phyloP scores from a whole-genome alignment of 2,329 filamentous ascomycete genomes.

The Botrytis galanthina region DNA sequence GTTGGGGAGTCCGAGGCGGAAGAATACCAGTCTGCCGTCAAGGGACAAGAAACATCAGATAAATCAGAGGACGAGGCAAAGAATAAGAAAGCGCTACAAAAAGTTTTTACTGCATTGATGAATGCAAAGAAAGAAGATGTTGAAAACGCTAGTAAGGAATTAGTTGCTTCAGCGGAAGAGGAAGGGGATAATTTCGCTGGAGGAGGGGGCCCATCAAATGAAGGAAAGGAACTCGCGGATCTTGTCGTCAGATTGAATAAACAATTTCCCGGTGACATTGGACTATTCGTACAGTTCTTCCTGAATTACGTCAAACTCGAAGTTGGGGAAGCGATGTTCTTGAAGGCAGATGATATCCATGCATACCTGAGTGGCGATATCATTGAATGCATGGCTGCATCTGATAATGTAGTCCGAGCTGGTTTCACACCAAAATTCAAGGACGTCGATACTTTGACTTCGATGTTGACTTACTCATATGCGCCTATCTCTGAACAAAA shows the following conservation, averaged over 20 bases:
- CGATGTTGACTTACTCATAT: constrained; percentile 93
- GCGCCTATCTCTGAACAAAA: constrained; percentile 94
- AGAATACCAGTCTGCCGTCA: constrained; percentile 52
- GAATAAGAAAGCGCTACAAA: constrained; percentile 78
- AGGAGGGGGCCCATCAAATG: constrained; percentile 65
- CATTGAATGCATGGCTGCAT: constrained; percentile 98
- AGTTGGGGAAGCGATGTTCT: constrained; percentile 90
- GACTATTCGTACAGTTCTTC: constrained; percentile 94
- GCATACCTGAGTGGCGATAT: constrained; percentile 93
- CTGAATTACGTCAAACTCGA: constrained; percentile 89
- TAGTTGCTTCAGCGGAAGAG: constrained; percentile 68
- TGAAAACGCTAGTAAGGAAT: constrained; percentile 60
- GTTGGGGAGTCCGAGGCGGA: constrained; percentile 64
- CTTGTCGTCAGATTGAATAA: constrained; percentile 74
- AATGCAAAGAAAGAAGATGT: constrained; percentile 66
- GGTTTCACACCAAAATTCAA: constrained; percentile 99
- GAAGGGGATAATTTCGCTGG: constrained; percentile 73
- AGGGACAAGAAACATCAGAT: constrained; percentile 50
- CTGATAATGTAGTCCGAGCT: constrained; percentile 97
- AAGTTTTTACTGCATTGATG: constrained; percentile 78
- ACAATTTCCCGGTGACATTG: constrained; percentile 87
- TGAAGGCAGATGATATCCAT: constrained; percentile 95
- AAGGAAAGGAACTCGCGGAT: constrained; percentile 68
- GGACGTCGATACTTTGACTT: constrained; percentile 82
- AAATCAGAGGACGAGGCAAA: constrained; percentile 44